Base-by-base conservation (phyloP, 1,139 yeast genomes). In the Kluyveromyces sp. region DNA sequence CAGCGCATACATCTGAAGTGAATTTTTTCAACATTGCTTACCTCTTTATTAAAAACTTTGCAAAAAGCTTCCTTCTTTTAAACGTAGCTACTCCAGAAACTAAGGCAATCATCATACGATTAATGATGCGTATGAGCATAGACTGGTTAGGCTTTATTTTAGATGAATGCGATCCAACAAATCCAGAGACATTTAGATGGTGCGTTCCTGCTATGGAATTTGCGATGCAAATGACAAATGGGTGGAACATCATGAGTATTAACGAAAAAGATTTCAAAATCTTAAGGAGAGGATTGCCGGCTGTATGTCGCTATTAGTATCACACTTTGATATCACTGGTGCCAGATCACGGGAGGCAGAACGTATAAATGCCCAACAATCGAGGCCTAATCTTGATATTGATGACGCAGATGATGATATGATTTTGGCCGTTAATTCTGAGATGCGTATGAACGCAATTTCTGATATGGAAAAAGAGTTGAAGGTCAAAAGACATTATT, bases 301-400 rank as follows among this genome's bases (percentile, higher is more conserved):
- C 2, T 89, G 97, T 66, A 89, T 92, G 94, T 82, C 97, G 1
- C 71, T 92, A 46, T 73, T 92, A 52, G 90, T 92, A 53, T 87
- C 97, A 0, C 98, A 92, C 68, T 92, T 92, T 61, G 98, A 92
- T 68, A 89, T 92, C 48, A 92, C 92, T 96, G 98, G 98, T 45
- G 97, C 97, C 0, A 76, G 97, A 58, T 85, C 96, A 4, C 59
- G 61, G 4, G 85, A 84, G 60, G 89, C 89, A 3, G 89, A 83
- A 55, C 70, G 58, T 65, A 70, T 50, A 62, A 71, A 52, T 77
- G 76, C 59, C 63, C 79, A 53, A 45, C 64, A 59, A 39, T 57
- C 58, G 1, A 60, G 66, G 44, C 65, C 69, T 3, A 57, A 54
- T 46, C 52, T 60, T 36, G 64, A 59, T 29, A 46, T 57, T 7